Percentiles rank a stretch among this genome's conserved stretches.
phyloP scores from a whole-genome alignment of 768 basidiomycete genomes.

The Rossbeevera mucosa region DNA sequence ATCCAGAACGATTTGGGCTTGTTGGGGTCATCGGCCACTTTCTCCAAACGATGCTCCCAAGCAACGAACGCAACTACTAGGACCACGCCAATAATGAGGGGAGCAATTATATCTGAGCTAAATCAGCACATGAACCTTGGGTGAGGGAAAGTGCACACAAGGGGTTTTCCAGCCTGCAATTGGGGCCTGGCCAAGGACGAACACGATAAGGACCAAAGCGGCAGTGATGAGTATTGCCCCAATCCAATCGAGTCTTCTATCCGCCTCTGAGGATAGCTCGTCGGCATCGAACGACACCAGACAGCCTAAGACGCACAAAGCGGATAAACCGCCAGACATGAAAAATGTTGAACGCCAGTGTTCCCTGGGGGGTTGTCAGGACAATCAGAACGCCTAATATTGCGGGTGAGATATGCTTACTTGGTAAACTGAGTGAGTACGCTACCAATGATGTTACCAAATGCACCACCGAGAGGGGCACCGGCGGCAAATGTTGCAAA shows the following conservation, averaged over 20 bases:
- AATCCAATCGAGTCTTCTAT: slow-evolving; percentile 67
- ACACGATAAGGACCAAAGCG: slow-evolving; percentile 67
- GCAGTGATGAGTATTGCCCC: slow-evolving; percentile 62
- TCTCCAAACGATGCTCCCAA: slow-evolving; percentile 66
- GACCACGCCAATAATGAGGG: slow-evolving; percentile 58
- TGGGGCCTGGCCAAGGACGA: slow-evolving; percentile 65
- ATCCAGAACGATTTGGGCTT: slow-evolving; percentile 24
- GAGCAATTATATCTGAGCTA: slow-evolving; percentile 59
- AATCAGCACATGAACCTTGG: slow-evolving; percentile 17
- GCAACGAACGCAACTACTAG: slow-evolving; percentile 51
- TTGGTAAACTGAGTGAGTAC: slow-evolving; percentile 52
- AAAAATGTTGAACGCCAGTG: slow-evolving; percentile 71
- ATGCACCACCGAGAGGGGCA: slow-evolving; percentile 71
- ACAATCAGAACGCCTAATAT: neutral
- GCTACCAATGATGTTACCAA: slow-evolving; percentile 71
- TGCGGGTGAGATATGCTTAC: slow-evolving; percentile 21
- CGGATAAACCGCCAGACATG: slow-evolving; percentile 53
- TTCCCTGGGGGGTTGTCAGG: slow-evolving; percentile 12
- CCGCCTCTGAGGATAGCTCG: slow-evolving; percentile 31
- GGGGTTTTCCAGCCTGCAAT: slow-evolving; percentile 59
- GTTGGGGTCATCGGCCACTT: slow-evolving; percentile 5
- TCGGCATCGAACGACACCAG: slow-evolving; percentile 62
- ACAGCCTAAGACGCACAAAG: slow-evolving; percentile 48
- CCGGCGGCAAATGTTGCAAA: slow-evolving; percentile 49
- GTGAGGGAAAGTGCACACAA: slow-evolving; percentile 36